Evolutionary conservation across 2,329 filamentous ascomycete species (phyloP).

Genomic region (Stemphylium beticola): DNA sequence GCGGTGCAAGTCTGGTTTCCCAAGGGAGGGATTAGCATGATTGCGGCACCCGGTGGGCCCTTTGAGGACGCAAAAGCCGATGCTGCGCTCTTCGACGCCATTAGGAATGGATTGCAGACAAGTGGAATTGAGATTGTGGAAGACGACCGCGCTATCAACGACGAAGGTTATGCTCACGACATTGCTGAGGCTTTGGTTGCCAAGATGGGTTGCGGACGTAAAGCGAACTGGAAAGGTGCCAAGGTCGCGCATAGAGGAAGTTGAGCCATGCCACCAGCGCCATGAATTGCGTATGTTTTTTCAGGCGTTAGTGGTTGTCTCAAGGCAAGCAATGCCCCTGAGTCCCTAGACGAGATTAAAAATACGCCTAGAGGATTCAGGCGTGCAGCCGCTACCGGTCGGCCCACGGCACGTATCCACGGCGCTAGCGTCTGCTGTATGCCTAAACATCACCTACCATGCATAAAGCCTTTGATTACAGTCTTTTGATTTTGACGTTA

Average conservation of each 20-base stretch:
- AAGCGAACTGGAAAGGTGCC: not conserved
- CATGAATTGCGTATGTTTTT: not conserved
- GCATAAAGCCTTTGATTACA: not conserved
- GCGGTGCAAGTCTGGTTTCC: constrained; percentile 66
- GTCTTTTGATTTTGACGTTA: not conserved
- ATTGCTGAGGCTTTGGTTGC: constrained; percentile 53
- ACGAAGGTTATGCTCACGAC: constrained; percentile 57
- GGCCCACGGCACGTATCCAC: not conserved
- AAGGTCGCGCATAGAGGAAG: no score
- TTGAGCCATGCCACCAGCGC: not conserved
- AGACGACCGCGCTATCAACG: constrained; percentile 61
- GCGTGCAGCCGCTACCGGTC: not conserved
- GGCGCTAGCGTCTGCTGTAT: not conserved
- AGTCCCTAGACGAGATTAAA: not conserved
- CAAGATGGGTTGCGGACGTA: constrained; percentile 22
- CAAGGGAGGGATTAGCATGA: constrained; percentile 65
- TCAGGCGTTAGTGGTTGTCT: not conserved
- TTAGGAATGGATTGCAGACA: constrained; percentile 58
- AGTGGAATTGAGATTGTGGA: constrained; percentile 59
- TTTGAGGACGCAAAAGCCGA: constrained; percentile 62
- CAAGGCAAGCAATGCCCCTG: not conserved
- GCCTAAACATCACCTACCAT: not conserved
- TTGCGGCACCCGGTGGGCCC: constrained; percentile 59
- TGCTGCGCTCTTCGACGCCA: constrained; percentile 53
- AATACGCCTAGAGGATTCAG: not conserved